Base-by-base conservation (phyloP, 495 filamentous ascomycete genomes). In the Aspergillus affinis region DNA sequence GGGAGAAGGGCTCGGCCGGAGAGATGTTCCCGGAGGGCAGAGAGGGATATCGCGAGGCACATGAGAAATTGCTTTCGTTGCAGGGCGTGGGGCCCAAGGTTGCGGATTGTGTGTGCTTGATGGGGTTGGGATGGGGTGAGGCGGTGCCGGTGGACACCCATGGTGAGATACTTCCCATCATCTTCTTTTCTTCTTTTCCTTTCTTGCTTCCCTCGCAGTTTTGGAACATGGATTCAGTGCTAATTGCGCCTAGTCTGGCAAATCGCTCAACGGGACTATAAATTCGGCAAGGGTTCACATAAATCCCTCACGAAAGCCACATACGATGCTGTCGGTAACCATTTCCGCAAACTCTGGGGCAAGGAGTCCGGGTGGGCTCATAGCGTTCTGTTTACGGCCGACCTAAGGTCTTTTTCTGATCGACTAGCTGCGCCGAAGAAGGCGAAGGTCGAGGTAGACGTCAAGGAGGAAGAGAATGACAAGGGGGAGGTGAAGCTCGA, bases 111-210 rank as follows among this genome's bases (percentile, higher is more conserved):
- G 92, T 98, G 6, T 96, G 89, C 71, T 74, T 99, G 44, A 96
- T 99, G 91, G 96, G 94, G 13, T 77, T 99, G 6, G 93, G 93
- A n/a, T 98, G 95, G 92, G 86, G 89, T 7, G 94, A 97, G 71
- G 85, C 92, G 6, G 92, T 99, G 2, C 94, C 94, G 2, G 88
- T 99, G 29, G 94, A 99, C 74, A 99, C 94, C 4, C 94, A 99
- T 80, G 87, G 84, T 87, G 65, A 74, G 82, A 65, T 45, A 36
- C 5, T 17, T 10, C 36, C 13, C 4, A 4, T 15, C 36, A 2
- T 55, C 9, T 45, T 19, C 2, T 15, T 48, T 30, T 51, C 56
- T 51, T 51, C n/a, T 48, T 30, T 23, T 54, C 20, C 57, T 41
- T 26, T 13, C 48, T 56, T 26, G 26, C 44, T 48, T 49, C 20